A percentile compares a stretch with the other conserved stretches of the same genome.
Evolutionary conservation across 805 yeast genomes (phyloP).

Genomic region (Nakazawaea ambrosiae): DNA sequence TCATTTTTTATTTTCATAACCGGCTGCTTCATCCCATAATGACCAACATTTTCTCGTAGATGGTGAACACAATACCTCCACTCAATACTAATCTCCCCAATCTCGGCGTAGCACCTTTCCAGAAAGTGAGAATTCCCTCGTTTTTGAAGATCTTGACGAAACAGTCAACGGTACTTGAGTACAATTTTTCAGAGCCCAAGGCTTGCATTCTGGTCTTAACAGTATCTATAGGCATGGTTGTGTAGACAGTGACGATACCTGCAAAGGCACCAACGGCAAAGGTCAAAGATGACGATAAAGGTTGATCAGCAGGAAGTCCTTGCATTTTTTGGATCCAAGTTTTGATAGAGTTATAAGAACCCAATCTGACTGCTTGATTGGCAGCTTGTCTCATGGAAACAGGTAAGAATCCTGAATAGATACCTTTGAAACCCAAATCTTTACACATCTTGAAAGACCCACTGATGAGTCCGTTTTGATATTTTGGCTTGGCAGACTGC

Average conservation of each 20-base stretch:
- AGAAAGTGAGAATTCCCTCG: constrained; percentile 86
- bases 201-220: constrained; percentile 98
- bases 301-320: constrained; percentile 59
- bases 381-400: constrained; percentile 95
- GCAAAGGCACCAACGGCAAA: constrained; percentile 88
- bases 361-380: constrained; percentile 89
- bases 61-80: constrained; percentile 97
- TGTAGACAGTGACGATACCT: constrained; percentile 82
- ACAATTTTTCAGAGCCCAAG: constrained; percentile 64
- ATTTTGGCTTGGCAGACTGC: constrained; percentile 68
- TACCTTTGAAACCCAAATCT: constrained; percentile 77
- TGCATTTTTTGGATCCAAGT: constrained; percentile 65
- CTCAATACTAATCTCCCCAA: constrained; percentile 85
- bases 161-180: constrained; percentile 74
- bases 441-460: constrained; percentile 61
- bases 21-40: constrained; percentile 30
- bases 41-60: constrained; percentile 82
- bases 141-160: constrained; percentile 72
- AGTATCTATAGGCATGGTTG: constrained; percentile 94
- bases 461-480: constrained; percentile 52
- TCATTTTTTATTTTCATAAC: no score
- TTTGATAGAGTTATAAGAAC: constrained; percentile 87
- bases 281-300: constrained; percentile 72
- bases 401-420: constrained; percentile 86
- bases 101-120: constrained; percentile 99